Base-by-base conservation (phyloP, 257 asterid species). In the Nicotiana tomentosiformis region DNA sequence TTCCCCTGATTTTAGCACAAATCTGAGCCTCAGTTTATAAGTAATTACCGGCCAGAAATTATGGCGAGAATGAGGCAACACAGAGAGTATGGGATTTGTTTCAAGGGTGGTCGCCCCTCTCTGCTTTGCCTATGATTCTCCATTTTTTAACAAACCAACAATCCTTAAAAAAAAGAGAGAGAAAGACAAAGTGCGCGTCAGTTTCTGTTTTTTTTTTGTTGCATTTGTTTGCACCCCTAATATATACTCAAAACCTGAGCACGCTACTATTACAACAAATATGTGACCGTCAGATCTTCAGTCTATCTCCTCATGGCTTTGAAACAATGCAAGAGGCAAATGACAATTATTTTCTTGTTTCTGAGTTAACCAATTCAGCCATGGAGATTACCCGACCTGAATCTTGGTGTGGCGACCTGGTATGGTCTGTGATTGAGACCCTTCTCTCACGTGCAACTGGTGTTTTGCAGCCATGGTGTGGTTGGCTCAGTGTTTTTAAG, bases 71-170 rank as follows among this genome's bases (percentile, higher is more conserved):
- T 58, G 82, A 79, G 60, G 58, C 58, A 17, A 30, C 56, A 58
- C 57, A 60, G 74, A 23, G 78, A 78, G 39, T 35, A 58, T 29
- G 84, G 88, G 88, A 57, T 62, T 83, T 84, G 78, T 77, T 68
- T 80, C 15, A 82, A 85, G 90, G 92, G 91, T 77, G 89, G 91
- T 91, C 90, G 90, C 90, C 91, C 85, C 87, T 89, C 85, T 88
- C 85, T 86, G 87, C 58, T 39, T 60, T 20, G 90, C 90, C 88
- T 6, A 76, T 74, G 83, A 72, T 77, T 83, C 49, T 68, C 10
- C 23, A 8, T 6, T 33, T 18, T 39, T 49, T 6, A 30, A 51
- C 29, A 32, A 85, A 84, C 57, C 39, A 77, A 78, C 82, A 67
- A 17, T 84, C 84, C 84, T 82, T 68, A 2, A 20, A 32, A 20